These are phyloP conservation scores for Vigna angularis DNA, from an alignment of 306 rosid species.

Conservation along the genomic window DNA sequence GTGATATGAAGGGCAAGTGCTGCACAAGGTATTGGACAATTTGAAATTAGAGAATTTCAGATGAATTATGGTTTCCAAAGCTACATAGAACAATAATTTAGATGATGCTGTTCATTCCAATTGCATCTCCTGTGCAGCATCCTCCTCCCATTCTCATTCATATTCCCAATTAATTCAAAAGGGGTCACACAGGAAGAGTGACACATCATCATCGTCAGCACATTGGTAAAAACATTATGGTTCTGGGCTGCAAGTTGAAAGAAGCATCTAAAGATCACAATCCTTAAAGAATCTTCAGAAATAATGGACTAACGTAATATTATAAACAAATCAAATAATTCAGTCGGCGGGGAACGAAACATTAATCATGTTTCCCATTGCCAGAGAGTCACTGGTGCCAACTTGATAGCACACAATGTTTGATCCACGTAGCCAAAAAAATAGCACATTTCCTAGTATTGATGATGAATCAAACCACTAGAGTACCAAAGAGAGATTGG, in stretches of 20 bases:
- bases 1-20: too few species aligned
- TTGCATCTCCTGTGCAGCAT: slow-evolving; percentile 17
- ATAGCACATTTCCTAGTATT: slow-evolving; percentile 36
- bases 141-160: background rate
- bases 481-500: slow-evolving; percentile 16
- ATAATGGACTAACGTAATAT: slow-evolving; percentile 10
- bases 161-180: slow-evolving; percentile 3
- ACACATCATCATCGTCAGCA: background rate
- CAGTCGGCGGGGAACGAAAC: slow-evolving; percentile 26
- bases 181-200: background rate
- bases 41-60: background rate
- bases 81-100: background rate
- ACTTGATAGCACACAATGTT: slow-evolving; percentile 21
- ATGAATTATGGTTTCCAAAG: background rate
- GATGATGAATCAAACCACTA: slow-evolving; percentile 31
- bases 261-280: slow-evolving; percentile 18
- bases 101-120: slow-evolving; percentile 14
- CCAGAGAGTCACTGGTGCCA: slow-evolving; percentile 44
- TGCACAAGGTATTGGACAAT: background rate
- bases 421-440: background rate
- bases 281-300: slow-evolving; percentile 38
- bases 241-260: slow-evolving; percentile 36
- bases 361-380: slow-evolving; percentile 35
- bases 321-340: slow-evolving; percentile 37
- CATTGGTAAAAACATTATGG: slow-evolving; percentile 29